These are phyloP conservation scores for Paraphoma chrysanthemicola DNA, from an alignment of 2,329 filamentous ascomycete genomes.

Conservation along the genomic window DNA sequence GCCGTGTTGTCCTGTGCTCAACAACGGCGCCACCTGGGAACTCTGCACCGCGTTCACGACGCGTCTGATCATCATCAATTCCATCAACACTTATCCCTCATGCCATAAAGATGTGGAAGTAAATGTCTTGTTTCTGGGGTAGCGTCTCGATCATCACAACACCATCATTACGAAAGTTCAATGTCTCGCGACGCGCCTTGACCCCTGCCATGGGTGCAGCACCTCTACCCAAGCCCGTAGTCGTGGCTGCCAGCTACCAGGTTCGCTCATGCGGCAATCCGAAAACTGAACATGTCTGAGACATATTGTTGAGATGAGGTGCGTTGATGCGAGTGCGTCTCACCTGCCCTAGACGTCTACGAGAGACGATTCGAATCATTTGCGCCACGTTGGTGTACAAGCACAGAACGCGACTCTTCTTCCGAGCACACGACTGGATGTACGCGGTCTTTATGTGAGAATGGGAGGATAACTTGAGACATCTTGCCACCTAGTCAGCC, in stretches of 20 bases:
- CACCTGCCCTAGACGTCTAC: constrained; percentile 14
- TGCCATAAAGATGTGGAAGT: too few species aligned
- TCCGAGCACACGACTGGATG: not conserved
- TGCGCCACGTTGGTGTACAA: constrained; percentile 15
- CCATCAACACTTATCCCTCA: too few species aligned
- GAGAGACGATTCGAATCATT: not conserved
- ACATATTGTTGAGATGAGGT: not conserved
- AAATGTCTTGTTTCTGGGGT: too few species aligned
- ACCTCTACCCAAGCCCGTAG: not conserved
- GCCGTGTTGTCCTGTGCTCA: too few species aligned
- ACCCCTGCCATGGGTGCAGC: not conserved
- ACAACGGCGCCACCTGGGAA: not conserved
- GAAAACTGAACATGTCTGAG: not conserved
- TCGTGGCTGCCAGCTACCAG: constrained; percentile 1
- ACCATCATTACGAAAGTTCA: not conserved
- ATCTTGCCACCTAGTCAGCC: not conserved
- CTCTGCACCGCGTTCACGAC: not conserved
- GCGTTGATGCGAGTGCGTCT: not conserved
- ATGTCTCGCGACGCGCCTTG: too few species aligned
- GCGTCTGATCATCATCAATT: not conserved
- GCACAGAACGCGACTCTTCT: constrained; percentile 13
- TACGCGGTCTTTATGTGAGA: not conserved
- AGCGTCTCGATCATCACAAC: not conserved
- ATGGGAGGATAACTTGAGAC: not conserved
- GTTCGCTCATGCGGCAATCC: not conserved